phyloP scores from a whole-genome alignment of 805 yeast genomes.

The Hanseniaspora lindneri region DNA sequence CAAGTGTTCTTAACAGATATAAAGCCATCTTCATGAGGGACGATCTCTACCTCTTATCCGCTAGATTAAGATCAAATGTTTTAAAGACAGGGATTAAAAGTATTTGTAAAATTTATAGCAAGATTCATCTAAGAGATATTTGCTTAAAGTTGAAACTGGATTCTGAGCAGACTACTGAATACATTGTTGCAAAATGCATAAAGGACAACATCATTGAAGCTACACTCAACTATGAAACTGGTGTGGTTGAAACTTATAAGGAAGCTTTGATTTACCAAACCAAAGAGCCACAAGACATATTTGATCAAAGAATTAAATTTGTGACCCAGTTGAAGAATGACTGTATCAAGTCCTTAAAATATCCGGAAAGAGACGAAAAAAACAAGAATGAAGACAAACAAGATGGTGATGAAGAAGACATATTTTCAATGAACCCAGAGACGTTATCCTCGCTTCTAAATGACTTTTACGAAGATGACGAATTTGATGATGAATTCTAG shows the following conservation, averaged over 20 bases:
- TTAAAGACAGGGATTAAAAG: constrained; percentile 95
- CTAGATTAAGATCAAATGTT: constrained; percentile 88
- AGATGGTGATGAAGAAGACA: constrained; percentile 20
- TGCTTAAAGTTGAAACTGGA: constrained; percentile 86
- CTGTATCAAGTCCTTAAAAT: constrained; percentile 88
- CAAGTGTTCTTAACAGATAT: constrained; percentile 53
- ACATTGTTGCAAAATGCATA: constrained; percentile 90
- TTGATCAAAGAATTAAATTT: constrained; percentile 87
- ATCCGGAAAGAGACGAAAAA: constrained; percentile 38
- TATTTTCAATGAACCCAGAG: constrained; percentile 13
- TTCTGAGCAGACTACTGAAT: constrained; percentile 91
- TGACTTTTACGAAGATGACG: constrained; percentile 27
- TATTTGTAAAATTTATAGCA: constrained; percentile 80
- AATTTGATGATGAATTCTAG: constrained; percentile 10
- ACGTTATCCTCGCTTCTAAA: constrained; percentile 16
- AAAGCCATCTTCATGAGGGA: constrained; percentile 56
- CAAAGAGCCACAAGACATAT: constrained; percentile 69
- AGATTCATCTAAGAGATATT: constrained; percentile 82
- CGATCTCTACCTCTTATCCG: constrained; percentile 70
- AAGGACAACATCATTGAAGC: constrained; percentile 97
- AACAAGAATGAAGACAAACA: constrained; percentile 19
- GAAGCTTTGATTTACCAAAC: constrained; percentile 79
- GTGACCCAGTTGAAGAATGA: constrained; percentile 85
- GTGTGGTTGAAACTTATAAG: constrained; percentile 85
- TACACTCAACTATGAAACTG: constrained; percentile 75